Evolutionary conservation across 352 stramenopile species (phyloP).

Genomic region (Pythium pyrilobum): DNA sequence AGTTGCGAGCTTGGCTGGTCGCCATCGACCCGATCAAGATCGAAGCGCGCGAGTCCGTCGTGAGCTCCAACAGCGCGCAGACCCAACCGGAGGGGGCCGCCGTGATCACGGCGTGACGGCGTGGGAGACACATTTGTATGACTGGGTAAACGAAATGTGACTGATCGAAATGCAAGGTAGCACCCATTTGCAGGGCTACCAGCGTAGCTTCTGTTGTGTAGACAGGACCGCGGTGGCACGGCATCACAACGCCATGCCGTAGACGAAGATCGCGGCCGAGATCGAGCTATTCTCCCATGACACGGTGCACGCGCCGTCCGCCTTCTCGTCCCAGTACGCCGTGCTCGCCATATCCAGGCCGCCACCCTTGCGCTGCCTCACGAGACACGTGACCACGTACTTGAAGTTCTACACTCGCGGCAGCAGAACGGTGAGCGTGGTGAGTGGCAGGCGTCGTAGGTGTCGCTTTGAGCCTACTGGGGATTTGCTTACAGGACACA

Average conservation of each 20-base stretch:
- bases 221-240: no score
- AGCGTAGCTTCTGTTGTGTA: no score
- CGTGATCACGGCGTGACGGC: conserved; percentile 27
- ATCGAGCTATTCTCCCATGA: conserved; percentile 77
- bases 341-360: conserved; percentile 57
- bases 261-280: conserved; percentile 57
- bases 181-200: no score
- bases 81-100: conserved; percentile 7
- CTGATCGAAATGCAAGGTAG: no score
- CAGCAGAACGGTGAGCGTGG: not conserved
- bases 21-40: conserved; percentile 71
- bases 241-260: conserved; percentile 52
- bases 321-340: conserved; percentile 72
- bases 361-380: conserved; percentile 59
- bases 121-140: no score
- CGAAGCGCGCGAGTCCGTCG: conserved; percentile 25
- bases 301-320: conserved; percentile 61
- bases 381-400: conserved; percentile 70
- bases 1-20: conserved; percentile 68
- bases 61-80: conserved; percentile 17
- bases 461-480: not conserved
- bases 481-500: conserved; percentile 37
- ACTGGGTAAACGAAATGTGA: no score
- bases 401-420: conserved; percentile 67
- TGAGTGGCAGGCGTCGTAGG: no score